Percentiles rank a stretch among this genome's conserved stretches.
These are phyloP conservation scores for Cytospora paraplurivora DNA, from an alignment of 2,329 filamentous ascomycete genomes.

Conservation along the genomic window DNA sequence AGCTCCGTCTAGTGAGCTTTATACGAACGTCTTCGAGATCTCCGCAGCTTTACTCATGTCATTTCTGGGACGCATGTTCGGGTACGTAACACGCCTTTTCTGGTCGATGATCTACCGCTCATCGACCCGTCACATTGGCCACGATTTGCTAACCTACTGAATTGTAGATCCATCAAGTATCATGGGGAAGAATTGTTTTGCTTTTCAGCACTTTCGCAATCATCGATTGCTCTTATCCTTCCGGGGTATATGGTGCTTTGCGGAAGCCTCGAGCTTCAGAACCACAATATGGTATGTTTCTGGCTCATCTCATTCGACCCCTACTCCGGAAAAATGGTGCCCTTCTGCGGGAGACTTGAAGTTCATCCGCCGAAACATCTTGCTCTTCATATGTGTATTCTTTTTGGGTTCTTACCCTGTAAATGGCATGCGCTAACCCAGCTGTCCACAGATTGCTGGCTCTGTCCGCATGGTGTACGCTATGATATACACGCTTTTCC, in stretches of 20 bases:
- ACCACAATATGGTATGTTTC: conserved; percentile 54
- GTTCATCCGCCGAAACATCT: too few relatives aligned
- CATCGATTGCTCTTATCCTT: conserved; percentile 74
- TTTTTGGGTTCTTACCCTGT: too few relatives aligned
- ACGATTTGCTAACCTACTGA: background rate
- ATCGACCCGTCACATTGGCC: background rate
- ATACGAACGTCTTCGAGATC: conserved; percentile 52
- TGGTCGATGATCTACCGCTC: background rate
- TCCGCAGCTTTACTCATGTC: conserved; percentile 63
- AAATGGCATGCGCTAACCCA: background rate
- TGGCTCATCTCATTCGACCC: too few relatives aligned
- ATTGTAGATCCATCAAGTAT: conserved; percentile 62
- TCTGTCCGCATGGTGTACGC: conserved; percentile 75
- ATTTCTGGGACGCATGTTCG: conserved; percentile 69
- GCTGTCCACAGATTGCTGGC: conserved; percentile 55
- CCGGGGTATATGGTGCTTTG: conserved; percentile 68
- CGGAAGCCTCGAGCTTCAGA: conserved; percentile 65
- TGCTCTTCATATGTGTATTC: too few relatives aligned
- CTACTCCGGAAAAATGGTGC: too few relatives aligned
- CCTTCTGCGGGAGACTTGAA: too few relatives aligned
- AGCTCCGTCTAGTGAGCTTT: conserved; percentile 68
- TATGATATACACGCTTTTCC: conserved; percentile 72
- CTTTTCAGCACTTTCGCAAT: conserved; percentile 71
- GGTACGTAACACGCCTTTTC: conserved; percentile 34
- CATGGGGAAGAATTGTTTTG: conserved; percentile 61